These are phyloP conservation scores for Suhomyces choctaworum DNA, from an alignment of 1,139 yeast species.

Conservation along the genomic window DNA sequence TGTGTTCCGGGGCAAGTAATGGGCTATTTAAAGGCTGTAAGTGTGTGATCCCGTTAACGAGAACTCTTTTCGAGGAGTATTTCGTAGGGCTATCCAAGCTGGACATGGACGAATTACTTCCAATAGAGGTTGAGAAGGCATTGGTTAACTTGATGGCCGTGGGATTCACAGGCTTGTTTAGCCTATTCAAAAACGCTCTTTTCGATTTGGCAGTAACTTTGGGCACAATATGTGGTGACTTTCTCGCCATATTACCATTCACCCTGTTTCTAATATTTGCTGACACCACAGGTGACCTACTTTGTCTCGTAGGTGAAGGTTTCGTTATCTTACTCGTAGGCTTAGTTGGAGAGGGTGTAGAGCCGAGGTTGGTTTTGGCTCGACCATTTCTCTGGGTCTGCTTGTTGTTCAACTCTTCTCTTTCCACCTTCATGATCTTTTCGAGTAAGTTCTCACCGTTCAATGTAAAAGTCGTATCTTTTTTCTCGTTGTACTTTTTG, in stretches of 20 bases:
- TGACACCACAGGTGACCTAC: conserved; percentile 2
- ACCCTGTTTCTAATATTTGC: neutral
- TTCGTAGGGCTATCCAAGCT: conserved; percentile 24
- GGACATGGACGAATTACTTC: conserved; percentile 11
- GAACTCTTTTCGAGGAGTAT: conserved; percentile 10
- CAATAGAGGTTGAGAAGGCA: conserved; percentile 18
- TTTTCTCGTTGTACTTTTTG: conserved; percentile 42
- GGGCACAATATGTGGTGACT: neutral
- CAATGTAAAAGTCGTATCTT: conserved; percentile 26
- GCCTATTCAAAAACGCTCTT: conserved; percentile 3
- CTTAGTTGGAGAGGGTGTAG: conserved; percentile 4
- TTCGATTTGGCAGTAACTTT: neutral
- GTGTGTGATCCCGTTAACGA: conserved; percentile 6
- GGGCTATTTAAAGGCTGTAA: conserved; percentile 37
- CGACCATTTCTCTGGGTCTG: conserved; percentile 2
- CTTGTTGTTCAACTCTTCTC: conserved; percentile 27
- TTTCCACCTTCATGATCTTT: conserved; percentile 43
- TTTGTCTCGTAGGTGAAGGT: conserved; percentile 3
- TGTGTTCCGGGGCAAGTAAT: conserved; percentile 15
- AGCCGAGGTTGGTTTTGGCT: conserved; percentile 1
- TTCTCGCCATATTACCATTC: neutral
- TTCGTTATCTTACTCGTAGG: conserved; percentile 1
- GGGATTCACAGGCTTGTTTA: conserved; percentile 10
- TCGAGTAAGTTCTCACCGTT: conserved; percentile 51
- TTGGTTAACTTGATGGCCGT: conserved; percentile 22